phyloP scores from a whole-genome alignment of 345 rosid genomes.

The Limnanthes douglasii region DNA sequence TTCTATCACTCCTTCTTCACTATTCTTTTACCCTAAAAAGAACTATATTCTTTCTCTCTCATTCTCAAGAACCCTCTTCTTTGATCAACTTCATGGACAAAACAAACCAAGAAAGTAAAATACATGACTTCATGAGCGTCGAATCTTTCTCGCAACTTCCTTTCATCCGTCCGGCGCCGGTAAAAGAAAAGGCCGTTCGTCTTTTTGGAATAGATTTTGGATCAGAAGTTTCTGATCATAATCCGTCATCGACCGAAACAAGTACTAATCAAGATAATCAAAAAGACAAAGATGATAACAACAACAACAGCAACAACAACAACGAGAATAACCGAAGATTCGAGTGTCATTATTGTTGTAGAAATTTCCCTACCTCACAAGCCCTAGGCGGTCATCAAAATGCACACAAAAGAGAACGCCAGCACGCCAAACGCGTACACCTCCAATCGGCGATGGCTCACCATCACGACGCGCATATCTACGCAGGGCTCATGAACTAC shows the following conservation, averaged over 20 bases:
- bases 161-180: constrained; percentile 47
- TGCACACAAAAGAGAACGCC: constrained; percentile 40
- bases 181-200: constrained; percentile 30
- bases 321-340: constrained; percentile 12
- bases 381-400: constrained; percentile 49
- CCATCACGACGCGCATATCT: not conserved
- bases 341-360: constrained; percentile 29
- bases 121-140: constrained; percentile 46
- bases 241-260: not conserved
- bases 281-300: constrained; percentile 21
- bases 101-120: too few species aligned
- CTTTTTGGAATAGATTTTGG: constrained; percentile 61
- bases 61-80: too few species aligned
- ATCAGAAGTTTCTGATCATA: constrained; percentile 7
- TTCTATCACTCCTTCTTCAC: too few species aligned
- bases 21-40: too few species aligned
- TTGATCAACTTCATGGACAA: too few species aligned
- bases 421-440: constrained; percentile 23
- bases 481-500: constrained; percentile 1
- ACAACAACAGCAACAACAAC: constrained; percentile 7
- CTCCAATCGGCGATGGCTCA: constrained; percentile 9
- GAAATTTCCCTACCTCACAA: constrained; percentile 30
- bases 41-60: too few species aligned
- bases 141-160: constrained; percentile 47
- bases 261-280: constrained; percentile 8